Percentiles rank a stretch among this genome's conserved stretches.
phyloP scores from a whole-genome alignment of 2,329 filamentous ascomycete species.

The Scedosporium minutisporum region DNA sequence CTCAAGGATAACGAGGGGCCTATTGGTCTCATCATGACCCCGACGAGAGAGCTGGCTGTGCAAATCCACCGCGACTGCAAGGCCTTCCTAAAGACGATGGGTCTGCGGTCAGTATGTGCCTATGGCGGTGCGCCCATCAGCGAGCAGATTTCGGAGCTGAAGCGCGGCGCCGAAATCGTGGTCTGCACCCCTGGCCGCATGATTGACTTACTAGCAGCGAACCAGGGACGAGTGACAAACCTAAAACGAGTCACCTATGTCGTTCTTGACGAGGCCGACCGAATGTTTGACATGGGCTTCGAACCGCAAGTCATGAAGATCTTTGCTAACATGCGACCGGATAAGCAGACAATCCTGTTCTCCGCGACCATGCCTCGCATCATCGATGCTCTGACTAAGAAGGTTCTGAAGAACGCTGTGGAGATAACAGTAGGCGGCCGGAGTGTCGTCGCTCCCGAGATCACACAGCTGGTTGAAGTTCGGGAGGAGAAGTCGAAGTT shows the following conservation, averaged over 20 bases:
- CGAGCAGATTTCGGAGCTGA: slow-evolving; percentile 93
- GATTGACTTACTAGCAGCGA: slow-evolving; percentile 89
- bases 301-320: slow-evolving; percentile 98
- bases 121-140: slow-evolving; percentile 95
- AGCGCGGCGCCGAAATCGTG: slow-evolving; percentile 88
- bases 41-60: slow-evolving; percentile 83
- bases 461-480: slow-evolving; percentile 87
- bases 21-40: slow-evolving; percentile 81
- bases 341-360: slow-evolving; percentile 89
- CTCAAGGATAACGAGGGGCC: slow-evolving; percentile 80
- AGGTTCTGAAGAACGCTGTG: slow-evolving; percentile 73
- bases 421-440: slow-evolving; percentile 88
- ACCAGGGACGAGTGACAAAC: slow-evolving; percentile 89
- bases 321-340: slow-evolving; percentile 79
- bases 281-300: slow-evolving; percentile 99
- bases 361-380: slow-evolving; percentile 93
- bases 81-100: slow-evolving; percentile 81
- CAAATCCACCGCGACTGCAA: slow-evolving; percentile 95
- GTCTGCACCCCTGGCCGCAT: slow-evolving; percentile 92
- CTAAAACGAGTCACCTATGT: slow-evolving; percentile 83
- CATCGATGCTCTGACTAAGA: slow-evolving; percentile 83
- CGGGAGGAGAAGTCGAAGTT: slow-evolving; percentile 78
- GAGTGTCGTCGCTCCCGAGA: slow-evolving; percentile 80
- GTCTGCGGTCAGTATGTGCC: slow-evolving; percentile 78
- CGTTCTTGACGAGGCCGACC: slow-evolving; percentile 92